A percentile compares a stretch with the other conserved stretches of the same genome.
Evolutionary conservation across 345 rosid species (phyloP).

Genomic region (Citrus maxima): DNA sequence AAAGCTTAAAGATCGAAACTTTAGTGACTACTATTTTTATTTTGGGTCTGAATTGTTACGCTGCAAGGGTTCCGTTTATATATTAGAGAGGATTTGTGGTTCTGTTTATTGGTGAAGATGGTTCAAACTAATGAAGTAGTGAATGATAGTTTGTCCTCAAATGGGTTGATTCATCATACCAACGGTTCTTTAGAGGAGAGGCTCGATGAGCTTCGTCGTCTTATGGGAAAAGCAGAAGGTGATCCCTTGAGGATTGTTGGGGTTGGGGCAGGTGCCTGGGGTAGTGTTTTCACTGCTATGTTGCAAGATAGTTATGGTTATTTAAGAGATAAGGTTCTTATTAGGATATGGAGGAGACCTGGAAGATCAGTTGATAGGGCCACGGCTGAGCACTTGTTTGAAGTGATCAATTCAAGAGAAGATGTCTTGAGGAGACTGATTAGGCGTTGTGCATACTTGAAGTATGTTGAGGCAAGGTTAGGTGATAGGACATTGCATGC

Average conservation of each 20-base stretch:
- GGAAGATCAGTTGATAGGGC: slow-evolving; percentile 67
- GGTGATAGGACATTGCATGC: slow-evolving; percentile 86
- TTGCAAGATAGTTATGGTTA: slow-evolving; percentile 85
- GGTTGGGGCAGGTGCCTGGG: slow-evolving; percentile 98
- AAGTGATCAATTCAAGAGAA: slow-evolving; percentile 93
- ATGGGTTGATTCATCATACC: slow-evolving; percentile 46
- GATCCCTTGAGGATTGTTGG: slow-evolving; percentile 89
- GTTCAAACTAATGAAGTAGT: slow-evolving; percentile 39
- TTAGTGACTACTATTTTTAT: neutral
- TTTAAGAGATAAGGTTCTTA: slow-evolving; percentile 78
- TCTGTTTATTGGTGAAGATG: slow-evolving; percentile 25
- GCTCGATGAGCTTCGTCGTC: slow-evolving; percentile 70
- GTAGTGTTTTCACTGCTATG: slow-evolving; percentile 88
- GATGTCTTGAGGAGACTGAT: slow-evolving; percentile 91
- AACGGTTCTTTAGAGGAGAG: slow-evolving; percentile 64
- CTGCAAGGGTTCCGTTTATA: neutral
- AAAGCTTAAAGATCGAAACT: slow-evolving; percentile 8
- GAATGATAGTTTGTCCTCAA: slow-evolving; percentile 25
- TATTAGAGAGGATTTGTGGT: neutral
- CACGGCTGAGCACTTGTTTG: slow-evolving; percentile 91
- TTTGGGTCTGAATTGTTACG: neutral
- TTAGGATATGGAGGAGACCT: slow-evolving; percentile 93
- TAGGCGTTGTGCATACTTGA: slow-evolving; percentile 89
- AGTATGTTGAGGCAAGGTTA: slow-evolving; percentile 91
- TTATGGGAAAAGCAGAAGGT: slow-evolving; percentile 71